Evolutionary conservation across 2,329 filamentous ascomycete genomes (phyloP), one percentile per base, ranked within the genome.

Genomic region (Sporothrix brunneoviolacea): DNA sequence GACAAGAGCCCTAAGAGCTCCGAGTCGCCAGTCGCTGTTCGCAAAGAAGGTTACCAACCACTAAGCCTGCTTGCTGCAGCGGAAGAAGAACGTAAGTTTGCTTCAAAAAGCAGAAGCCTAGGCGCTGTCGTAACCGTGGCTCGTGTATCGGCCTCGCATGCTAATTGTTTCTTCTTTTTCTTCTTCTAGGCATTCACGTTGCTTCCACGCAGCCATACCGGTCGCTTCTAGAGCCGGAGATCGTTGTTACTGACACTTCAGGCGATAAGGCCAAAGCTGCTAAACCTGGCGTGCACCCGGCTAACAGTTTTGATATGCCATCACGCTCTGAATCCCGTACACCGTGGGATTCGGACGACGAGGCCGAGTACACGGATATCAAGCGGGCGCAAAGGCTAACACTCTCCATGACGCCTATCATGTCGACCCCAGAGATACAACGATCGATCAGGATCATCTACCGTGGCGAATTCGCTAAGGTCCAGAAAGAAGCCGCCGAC

Each of bases 381-480:
- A 88, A 86, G 66, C 81, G 85, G 30, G 93, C 93, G 0, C 93
- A 97, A 66, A 88, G 86, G 56, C 77, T 98, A 43, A 79, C 83
- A 1, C 79, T 97, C 54, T 83, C 83, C 44, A 83, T 91, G 69
- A 95, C 90, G 0, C 79, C 84, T 7, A 83, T 95, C 54, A 81
- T 86, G 54, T 85, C 83, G 10, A 87, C 84, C 2, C 83, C 84
- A 1, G 84, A 86, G 45, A 79, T 83, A 1, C 85, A 91, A 63
- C 84, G 93, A 33, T 86, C 88, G 9, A 86, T 97, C 22, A 85
- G 90, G 18, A 93, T 94, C 55, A 87, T 97, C 54, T 84, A 95
- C 57, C 84, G 93, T 13, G 93, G 93, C 35, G 88, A 97, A 58
- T 96, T 88, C 63, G 70, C 72, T 44, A 79, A 82, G 58, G 84